A percentile compares a stretch with the other conserved stretches of the same genome.
phyloP scores from a whole-genome alignment of 1,284 basidiomycete genomes.

The Cutaneotrichosporon daszewskae region DNA sequence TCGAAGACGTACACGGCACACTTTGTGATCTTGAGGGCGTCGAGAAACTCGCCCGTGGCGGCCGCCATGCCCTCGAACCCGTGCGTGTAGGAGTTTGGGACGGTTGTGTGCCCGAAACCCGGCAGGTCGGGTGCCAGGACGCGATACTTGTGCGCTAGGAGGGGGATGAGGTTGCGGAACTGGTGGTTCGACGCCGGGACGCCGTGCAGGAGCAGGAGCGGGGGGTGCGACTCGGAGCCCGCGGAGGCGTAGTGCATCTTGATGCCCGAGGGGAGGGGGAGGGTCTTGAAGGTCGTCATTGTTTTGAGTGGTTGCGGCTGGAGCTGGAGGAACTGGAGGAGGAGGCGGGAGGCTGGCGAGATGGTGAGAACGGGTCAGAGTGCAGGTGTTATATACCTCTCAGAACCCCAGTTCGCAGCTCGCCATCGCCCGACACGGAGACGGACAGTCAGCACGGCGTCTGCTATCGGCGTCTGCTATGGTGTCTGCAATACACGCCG shows the following conservation, averaged over 20 bases:
- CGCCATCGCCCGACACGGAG: too few species aligned
- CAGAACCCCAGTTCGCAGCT: too few species aligned
- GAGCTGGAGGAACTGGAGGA: too few species aligned
- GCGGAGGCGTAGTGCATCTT: slow-evolving; percentile 51
- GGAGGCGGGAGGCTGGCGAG: too few species aligned
- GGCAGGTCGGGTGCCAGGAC: slow-evolving; percentile 54
- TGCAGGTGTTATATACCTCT: too few species aligned
- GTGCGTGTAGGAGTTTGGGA: slow-evolving; percentile 46
- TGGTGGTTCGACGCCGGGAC: slow-evolving; percentile 53
- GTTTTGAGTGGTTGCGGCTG: too few species aligned
- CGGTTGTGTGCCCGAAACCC: slow-evolving; percentile 52
- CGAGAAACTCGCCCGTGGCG: slow-evolving; percentile 49
- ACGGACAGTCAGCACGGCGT: too few species aligned
- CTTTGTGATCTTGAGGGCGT: slow-evolving; percentile 45
- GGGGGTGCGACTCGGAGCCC: slow-evolving; percentile 37
- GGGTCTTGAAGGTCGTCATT: too few species aligned
- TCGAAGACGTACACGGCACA: slow-evolving; percentile 54
- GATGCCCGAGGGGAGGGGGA: slow-evolving; percentile 14
- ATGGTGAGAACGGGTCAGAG: too few species aligned
- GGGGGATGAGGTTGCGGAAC: slow-evolving; percentile 52
- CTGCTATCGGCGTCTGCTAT: too few species aligned
- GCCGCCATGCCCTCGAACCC: slow-evolving; percentile 49
- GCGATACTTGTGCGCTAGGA: slow-evolving; percentile 48
- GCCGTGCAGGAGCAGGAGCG: slow-evolving; percentile 53
- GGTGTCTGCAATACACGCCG: too few species aligned